Evolutionary conservation across 257 asterid genomes (phyloP), one percentile per base, ranked within the genome.

Genomic region (Solanum bulbocastanum): DNA sequence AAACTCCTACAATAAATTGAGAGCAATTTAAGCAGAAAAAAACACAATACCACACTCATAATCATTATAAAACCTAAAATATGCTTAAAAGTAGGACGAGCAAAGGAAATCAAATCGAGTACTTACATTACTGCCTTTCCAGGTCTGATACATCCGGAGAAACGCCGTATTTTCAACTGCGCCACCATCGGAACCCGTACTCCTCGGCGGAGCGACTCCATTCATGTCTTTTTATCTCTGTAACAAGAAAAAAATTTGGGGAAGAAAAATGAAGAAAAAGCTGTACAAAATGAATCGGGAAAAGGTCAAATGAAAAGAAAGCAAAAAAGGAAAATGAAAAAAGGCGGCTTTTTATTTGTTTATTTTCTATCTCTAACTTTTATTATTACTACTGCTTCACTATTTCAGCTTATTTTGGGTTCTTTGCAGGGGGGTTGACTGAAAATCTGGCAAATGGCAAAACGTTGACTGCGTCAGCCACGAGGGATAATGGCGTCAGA

Each of bases 61-160:
- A 42, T 15, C 33, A 76, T 71, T 44, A 79, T 15, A 79, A 79
- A 44, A 79, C 85, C 85, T 68, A 65, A 22, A 37, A 87, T n/a
- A 79, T 42, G 30, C 66, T 58, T 58, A 58, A 58, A 58, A 58
- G 30, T 33, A 44, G 32, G 58, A 52, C 35, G 49, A 20, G 87
- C 35, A 84, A 9, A 66, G 32, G 35, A 82, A 83, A 78, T 4
- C 33, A 25, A 73, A 15, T 46, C 15, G 30, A 81, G 10, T 30
- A 87, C 84, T 85, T 72, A 91, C 93, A 83, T 91, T 91, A 86
- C 88, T 91, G 87, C 91, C 93, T 85, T 91, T 89, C 93, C 93
- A 91, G 86, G 88, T 83, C 76, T 86, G 90, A 42, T 91, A 91
- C 60, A 88, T 27, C 49, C 91, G 86, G 68, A 87, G 86, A 25